Percentiles rank a stretch among this genome's conserved stretches.
phyloP scores from a whole-genome alignment of 208 protist species.

The Crithidia mellificae region DNA sequence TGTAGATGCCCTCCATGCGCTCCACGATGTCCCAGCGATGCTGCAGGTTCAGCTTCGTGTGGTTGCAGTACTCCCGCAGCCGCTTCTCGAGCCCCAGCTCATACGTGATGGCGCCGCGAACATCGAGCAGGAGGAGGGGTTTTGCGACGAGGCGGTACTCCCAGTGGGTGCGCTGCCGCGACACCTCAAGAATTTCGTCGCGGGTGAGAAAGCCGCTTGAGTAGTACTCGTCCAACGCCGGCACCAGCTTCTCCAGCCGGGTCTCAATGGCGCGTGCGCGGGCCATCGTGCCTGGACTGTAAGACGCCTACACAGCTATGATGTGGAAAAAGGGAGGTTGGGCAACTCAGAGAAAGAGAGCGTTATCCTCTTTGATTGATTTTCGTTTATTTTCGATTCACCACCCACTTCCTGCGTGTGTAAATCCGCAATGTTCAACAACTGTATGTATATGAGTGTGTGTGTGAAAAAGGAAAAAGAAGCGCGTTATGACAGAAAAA shows the following conservation, averaged over 20 bases:
- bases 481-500: too few species aligned
- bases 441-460: too few species aligned
- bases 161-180: conserved; percentile 75
- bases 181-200: conserved; percentile 64
- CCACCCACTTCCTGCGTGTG: too few species aligned
- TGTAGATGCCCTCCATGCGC: conserved; percentile 83
- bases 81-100: conserved; percentile 78
- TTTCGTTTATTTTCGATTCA: too few species aligned
- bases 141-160: conserved; percentile 89
- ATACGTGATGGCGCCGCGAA: conserved; percentile 71
- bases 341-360: too few species aligned
- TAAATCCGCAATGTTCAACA: too few species aligned
- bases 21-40: conserved; percentile 84
- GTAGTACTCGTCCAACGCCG: conserved; percentile 86
- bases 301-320: too few species aligned
- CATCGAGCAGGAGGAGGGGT: conserved; percentile 83
- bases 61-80: conserved; percentile 60
- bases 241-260: conserved; percentile 83
- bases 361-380: too few species aligned
- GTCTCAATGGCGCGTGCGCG: conserved; percentile 87
- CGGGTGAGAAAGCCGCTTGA: conserved; percentile 77
- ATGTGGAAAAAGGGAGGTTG: too few species aligned
- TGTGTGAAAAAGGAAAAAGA: conserved; percentile 15
- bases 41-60: conserved; percentile 68
- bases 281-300: conserved; percentile 67